A percentile compares a stretch with the other conserved stretches of the same genome.
Conservation (phyloP, 768 basidiomycete species). For the Scleroderma bovista region DNA sequence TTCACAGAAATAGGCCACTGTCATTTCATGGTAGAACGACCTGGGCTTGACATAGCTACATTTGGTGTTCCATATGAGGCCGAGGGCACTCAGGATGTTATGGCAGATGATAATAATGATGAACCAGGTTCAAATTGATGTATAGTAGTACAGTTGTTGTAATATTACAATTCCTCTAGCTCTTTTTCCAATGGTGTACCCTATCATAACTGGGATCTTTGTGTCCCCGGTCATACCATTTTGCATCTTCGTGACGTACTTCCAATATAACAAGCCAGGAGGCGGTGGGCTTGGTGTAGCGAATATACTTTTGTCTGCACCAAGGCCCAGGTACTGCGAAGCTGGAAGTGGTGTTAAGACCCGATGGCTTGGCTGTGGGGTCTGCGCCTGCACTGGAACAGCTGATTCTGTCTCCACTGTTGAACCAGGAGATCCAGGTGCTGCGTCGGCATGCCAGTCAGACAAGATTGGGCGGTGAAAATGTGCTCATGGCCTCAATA, state of each 20-base stretch:
- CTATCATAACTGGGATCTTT: too few relatives aligned
- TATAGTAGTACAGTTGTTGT: neutral
- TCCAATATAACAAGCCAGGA: too few relatives aligned
- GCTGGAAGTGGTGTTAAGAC: neutral
- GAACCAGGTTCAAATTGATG: neutral
- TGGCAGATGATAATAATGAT: neutral
- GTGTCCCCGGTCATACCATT: too few relatives aligned
- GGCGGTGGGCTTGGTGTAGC: too few relatives aligned
- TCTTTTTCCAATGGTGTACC: neutral
- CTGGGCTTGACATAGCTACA: neutral
- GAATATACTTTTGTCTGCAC: too few relatives aligned
- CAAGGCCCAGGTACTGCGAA: neutral
- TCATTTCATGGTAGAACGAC: neutral
- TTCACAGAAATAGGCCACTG: neutral
- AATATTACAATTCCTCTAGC: neutral
- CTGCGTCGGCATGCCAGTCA: too few relatives aligned
- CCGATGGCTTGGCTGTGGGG: neutral
- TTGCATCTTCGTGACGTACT: too few relatives aligned
- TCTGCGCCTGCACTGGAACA: neutral
- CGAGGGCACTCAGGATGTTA: neutral
- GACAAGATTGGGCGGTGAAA: too few relatives aligned
- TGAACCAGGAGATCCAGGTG: neutral
- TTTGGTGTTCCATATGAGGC: neutral
- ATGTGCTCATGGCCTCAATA: too few relatives aligned
- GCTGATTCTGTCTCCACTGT: neutral